Evolutionary conservation across 2,329 filamentous ascomycete genomes (phyloP).

Genomic region (Scolecobasidium constrictum): DNA sequence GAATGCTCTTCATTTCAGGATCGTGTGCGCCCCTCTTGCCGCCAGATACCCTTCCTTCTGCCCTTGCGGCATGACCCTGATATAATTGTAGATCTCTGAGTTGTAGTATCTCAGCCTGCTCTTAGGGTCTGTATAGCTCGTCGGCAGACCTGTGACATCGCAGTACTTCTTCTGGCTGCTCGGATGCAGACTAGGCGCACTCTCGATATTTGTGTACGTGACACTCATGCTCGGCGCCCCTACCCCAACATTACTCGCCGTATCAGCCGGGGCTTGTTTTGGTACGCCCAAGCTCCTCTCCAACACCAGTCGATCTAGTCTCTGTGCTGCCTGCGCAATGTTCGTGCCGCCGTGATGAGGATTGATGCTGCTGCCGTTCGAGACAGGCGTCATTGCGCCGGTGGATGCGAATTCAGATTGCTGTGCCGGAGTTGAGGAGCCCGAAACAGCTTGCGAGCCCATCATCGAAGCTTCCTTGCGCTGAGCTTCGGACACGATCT

Average conservation of each 20-base stretch:
- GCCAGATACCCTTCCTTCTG: conserved; percentile 82
- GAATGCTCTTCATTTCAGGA: conserved; percentile 68
- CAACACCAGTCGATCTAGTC: conserved; percentile 74
- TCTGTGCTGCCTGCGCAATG: conserved; percentile 80
- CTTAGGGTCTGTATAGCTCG: conserved; percentile 90
- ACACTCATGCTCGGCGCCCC: conserved; percentile 30
- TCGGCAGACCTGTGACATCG: conserved; percentile 87
- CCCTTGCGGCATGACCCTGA: conserved; percentile 70
- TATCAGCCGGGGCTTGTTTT: conserved; percentile 39
- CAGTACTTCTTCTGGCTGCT: conserved; percentile 83
- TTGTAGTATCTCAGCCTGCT: conserved; percentile 87
- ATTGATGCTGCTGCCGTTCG: conserved; percentile 67
- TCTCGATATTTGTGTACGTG: conserved; percentile 95
- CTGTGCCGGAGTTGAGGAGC: conserved; percentile 51
- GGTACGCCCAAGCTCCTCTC: conserved; percentile 54
- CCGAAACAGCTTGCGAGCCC: conserved; percentile 72
- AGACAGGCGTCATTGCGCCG: conserved; percentile 23
- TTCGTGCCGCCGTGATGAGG: conserved; percentile 48
- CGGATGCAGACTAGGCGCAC: conserved; percentile 70
- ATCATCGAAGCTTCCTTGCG: conserved; percentile 82
- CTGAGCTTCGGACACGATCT: conserved; percentile 80
- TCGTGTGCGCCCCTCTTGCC: conserved; percentile 80
- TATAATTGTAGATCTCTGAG: conserved; percentile 77
- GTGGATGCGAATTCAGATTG: conserved; percentile 15
- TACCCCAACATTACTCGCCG: conserved; percentile 21